A percentile compares a stretch with the other conserved stretches of the same genome.
These are phyloP conservation scores for Rhytidhysteron rufulum DNA, from an alignment of 2,329 filamentous ascomycete genomes.

Conservation along the genomic window DNA sequence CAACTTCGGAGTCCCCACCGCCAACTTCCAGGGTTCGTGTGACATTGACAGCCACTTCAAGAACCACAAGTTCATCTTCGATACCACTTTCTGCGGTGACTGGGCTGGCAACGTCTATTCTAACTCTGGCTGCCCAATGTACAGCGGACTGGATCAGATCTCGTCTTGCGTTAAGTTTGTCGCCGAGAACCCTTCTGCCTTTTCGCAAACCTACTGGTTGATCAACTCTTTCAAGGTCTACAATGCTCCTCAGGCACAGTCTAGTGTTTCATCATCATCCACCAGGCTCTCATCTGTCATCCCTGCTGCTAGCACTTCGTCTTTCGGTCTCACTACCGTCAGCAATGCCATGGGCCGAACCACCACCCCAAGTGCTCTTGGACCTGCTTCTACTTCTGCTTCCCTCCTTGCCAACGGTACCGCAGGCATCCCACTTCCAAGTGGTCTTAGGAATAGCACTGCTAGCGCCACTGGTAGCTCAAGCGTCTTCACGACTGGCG, in stretches of 20 bases:
- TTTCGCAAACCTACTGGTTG: slow-evolving; percentile 13
- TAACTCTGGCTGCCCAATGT: slow-evolving; percentile 1
- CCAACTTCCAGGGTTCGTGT: slow-evolving; percentile 12
- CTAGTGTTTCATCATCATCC: background rate
- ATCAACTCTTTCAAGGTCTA: slow-evolving; percentile 15
- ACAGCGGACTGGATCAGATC: background rate
- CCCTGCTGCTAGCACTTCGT: background rate
- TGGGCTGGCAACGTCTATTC: slow-evolving; percentile 44
- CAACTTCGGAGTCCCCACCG: slow-evolving; percentile 5
- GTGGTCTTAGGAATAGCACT: no score
- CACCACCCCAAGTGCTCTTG: slow-evolving; percentile 1
- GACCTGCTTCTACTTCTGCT: background rate
- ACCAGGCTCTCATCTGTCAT: background rate
- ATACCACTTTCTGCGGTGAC: slow-evolving; percentile 42
- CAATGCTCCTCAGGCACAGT: background rate
- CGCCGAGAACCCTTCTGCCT: slow-evolving; percentile 9
- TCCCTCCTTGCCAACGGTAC: background rate
- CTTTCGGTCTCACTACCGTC: background rate
- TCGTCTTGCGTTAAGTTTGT: slow-evolving; percentile 11
- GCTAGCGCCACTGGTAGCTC: no score
- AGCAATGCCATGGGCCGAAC: background rate
- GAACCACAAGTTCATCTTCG: slow-evolving; percentile 16
- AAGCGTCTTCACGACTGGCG: no score
- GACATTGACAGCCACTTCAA: slow-evolving; percentile 13
- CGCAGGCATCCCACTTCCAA: background rate